Conservation (phyloP, 2,329 filamentous ascomycete species). For the Diaporthe eres region DNA sequence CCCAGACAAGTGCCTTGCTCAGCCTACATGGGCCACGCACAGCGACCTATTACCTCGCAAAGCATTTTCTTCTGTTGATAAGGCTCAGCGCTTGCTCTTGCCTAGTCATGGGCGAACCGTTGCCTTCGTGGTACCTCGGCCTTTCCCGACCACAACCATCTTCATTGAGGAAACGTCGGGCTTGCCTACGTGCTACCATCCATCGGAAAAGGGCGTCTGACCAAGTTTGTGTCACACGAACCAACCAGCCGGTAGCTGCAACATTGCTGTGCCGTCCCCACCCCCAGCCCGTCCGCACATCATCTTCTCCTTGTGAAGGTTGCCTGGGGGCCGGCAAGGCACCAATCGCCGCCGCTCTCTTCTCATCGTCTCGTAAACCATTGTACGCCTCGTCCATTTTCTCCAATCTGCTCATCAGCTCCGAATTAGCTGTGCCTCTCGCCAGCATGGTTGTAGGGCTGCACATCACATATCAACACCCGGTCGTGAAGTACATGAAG, state of each 20-base stretch:
- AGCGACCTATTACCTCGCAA: background rate
- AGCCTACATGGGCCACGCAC: background rate
- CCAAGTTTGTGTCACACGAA: background rate
- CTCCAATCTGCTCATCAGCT: background rate
- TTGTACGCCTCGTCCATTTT: background rate
- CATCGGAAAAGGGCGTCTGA: background rate
- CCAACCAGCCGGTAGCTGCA: slow-evolving; percentile 20
- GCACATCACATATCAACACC: background rate
- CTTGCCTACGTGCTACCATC: background rate
- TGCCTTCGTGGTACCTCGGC: background rate
- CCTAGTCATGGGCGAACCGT: background rate
- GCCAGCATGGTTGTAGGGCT: slow-evolving; percentile 12
- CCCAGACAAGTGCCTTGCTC: background rate
- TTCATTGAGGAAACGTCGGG: background rate
- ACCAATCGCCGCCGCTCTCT: background rate
- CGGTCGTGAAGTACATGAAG: background rate
- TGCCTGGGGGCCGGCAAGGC: background rate
- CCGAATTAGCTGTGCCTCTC: slow-evolving; percentile 16
- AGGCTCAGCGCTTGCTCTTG: background rate
- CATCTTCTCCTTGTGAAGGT: background rate
- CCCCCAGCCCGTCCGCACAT: background rate
- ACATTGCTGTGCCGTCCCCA: background rate
- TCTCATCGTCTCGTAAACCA: background rate
- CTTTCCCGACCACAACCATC: background rate
- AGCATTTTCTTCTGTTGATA: background rate